Conservation (phyloP, 495 filamentous ascomycete genomes). For the Xylaria palmicola region DNA sequence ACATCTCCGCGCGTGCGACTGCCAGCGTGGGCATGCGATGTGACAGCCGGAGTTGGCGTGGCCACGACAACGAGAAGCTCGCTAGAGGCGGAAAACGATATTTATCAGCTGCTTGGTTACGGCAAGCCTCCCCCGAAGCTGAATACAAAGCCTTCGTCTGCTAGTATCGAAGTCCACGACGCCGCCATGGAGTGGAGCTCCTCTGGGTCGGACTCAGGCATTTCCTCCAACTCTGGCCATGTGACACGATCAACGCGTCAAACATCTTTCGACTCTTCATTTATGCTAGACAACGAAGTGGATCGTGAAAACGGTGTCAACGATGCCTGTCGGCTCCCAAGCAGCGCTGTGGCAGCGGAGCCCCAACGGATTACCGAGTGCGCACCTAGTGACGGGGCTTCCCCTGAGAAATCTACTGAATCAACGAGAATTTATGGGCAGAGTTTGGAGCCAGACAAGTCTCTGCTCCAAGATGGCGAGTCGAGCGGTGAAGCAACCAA, state of each 20-base stretch:
- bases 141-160: not conserved
- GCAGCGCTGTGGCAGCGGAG: not conserved
- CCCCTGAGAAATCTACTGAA: not conserved
- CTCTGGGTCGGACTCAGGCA: constrained; percentile 1
- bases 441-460: not conserved
- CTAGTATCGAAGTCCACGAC: not conserved
- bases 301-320: not conserved
- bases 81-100: constrained; percentile 6
- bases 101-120: constrained; percentile 8
- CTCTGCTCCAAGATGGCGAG: not conserved
- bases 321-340: not conserved
- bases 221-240: constrained; percentile 4
- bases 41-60: not conserved
- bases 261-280: not conserved
- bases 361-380: not conserved
- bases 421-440: not conserved
- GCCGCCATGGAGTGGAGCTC: not conserved
- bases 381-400: not conserved
- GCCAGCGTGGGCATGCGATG: not conserved
- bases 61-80: not conserved
- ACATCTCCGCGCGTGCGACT: not conserved
- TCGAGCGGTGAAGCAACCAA: not conserved
- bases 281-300: not conserved
- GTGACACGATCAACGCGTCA: constrained; percentile 3
- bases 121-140: not conserved